phyloP scores from a whole-genome alignment of 2,329 filamentous ascomycete species.

The Colletotrichum echinochloae region DNA sequence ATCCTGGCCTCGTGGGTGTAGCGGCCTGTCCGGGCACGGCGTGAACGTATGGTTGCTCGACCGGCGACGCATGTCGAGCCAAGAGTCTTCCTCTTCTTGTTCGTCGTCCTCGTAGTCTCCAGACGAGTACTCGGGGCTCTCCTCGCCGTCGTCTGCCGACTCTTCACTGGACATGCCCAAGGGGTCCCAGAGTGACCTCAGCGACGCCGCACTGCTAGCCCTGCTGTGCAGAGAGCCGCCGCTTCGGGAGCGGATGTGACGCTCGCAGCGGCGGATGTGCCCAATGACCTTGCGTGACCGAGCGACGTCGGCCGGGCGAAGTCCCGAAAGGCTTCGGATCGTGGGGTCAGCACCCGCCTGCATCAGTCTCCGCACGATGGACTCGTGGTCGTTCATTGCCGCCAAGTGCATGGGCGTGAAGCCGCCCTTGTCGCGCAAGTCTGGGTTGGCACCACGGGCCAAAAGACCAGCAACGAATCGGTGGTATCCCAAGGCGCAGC shows the following conservation, averaged over 20 bases:
- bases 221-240: conserved; percentile 69
- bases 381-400: conserved; percentile 78
- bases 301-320: conserved; percentile 78
- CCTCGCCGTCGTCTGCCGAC: conserved; percentile 54
- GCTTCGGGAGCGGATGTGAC: conserved; percentile 75
- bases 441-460: conserved; percentile 80
- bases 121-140: conserved; percentile 60
- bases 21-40: conserved; percentile 40
- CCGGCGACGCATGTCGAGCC: conserved; percentile 53
- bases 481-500: conserved; percentile 79
- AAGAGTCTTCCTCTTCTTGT: conserved; percentile 55
- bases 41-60: conserved; percentile 44
- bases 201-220: conserved; percentile 74
- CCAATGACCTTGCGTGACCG: conserved; percentile 73
- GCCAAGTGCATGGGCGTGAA: conserved; percentile 88
- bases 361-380: conserved; percentile 82
- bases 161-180: conserved; percentile 56
- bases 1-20: conserved; percentile 35
- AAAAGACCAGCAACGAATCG: conserved; percentile 82
- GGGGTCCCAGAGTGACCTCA: conserved; percentile 75
- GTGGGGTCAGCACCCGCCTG: conserved; percentile 79
- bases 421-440: conserved; percentile 80
- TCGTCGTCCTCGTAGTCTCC: conserved; percentile 58
- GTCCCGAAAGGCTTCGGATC: conserved; percentile 76
- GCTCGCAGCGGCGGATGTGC: conserved; percentile 71